Evolutionary conservation across 148 eudicot genomes (phyloP).

Genomic region (Chenopodium berlandieri): DNA sequence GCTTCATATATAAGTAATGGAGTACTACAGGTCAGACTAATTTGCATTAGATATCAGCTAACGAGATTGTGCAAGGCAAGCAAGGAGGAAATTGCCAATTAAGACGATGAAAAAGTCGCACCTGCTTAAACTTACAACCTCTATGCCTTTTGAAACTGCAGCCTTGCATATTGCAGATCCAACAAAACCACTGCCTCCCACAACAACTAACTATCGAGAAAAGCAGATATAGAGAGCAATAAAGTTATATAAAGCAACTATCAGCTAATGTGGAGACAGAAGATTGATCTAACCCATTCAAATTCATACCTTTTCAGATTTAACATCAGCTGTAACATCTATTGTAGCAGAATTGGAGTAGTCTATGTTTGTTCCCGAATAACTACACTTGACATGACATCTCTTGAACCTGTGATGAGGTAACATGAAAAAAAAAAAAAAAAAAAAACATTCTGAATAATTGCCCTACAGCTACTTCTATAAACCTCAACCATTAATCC

Average conservation of each 20-base stretch:
- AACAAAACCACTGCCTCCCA: slow-evolving; percentile 98
- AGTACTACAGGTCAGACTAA: neutral
- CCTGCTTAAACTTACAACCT: slow-evolving; percentile 96
- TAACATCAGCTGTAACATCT: slow-evolving; percentile 81
- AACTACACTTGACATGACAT: slow-evolving; percentile 56
- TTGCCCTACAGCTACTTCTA: neutral
- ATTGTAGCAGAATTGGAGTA: slow-evolving; percentile 55
- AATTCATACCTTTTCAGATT: slow-evolving; percentile 67
- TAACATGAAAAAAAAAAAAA: neutral
- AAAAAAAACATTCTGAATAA: too few relatives aligned
- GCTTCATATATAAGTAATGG: neutral
- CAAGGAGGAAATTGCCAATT: neutral
- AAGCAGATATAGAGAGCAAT: slow-evolving; percentile 22
- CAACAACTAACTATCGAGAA: slow-evolving; percentile 75
- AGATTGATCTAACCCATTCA: slow-evolving; percentile 17
- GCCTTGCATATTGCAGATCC: slow-evolving; percentile 99
- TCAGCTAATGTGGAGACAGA: slow-evolving; percentile 7
- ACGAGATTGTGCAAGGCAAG: neutral
- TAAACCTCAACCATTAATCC: neutral
- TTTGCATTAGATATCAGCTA: slow-evolving; percentile 1
- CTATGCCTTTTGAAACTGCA: slow-evolving; percentile 87
- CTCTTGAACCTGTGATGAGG: slow-evolving; percentile 40
- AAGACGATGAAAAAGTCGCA: slow-evolving; percentile 18
- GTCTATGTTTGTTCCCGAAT: slow-evolving; percentile 50
- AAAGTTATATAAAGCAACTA: slow-evolving; percentile 7